Evolutionary conservation across 1,139 yeast species (phyloP), one percentile per base, ranked within the genome.

Genomic region (Pichia sp.): DNA sequence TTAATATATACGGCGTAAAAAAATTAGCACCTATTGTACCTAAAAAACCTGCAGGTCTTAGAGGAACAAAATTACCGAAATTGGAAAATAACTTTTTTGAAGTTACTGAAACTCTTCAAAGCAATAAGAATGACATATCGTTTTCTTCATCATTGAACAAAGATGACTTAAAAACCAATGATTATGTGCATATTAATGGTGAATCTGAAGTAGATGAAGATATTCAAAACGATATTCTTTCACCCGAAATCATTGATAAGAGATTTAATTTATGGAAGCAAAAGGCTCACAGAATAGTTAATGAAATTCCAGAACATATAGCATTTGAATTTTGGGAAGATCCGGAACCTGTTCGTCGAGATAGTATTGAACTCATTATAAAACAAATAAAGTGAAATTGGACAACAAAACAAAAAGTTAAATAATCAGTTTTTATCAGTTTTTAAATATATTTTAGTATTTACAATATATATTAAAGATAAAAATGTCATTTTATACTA

Each of bases 181-280:
- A 23, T 7, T 22, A 7, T 32, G 7, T 22, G 16, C 16, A 16
- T 10, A 11, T 11, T 10, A 16, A 10, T 32, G 16, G 23, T 22
- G 35, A 32, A 22, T 3, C 26, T 32, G 23, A 32, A 11, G 16
- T 10, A 8, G 12, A 20, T 2, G 10, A 16, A 16, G 16, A 16
- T 16, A 16, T 16, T 16, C 16, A 16, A 16, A 16, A 16, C 16
- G 16, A 16, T 16, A 16, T 16, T 16, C 16, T 16, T 16, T 16
- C 16, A 16, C 16, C 16, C 16, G 48, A 45, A 9, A 16, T 38
- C 10, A 37, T 39, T 8, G 83, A 78, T 57, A 66, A 61, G 42
- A 67, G 61, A 41, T 79, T 78, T 1, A 74, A 75, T 1, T 52
- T 62, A 26, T 78, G 82, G 81, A 67, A 71, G 30, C 66, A 65